phyloP scores from a whole-genome alignment of 805 yeast species.

The Suhomyces sp. region DNA sequence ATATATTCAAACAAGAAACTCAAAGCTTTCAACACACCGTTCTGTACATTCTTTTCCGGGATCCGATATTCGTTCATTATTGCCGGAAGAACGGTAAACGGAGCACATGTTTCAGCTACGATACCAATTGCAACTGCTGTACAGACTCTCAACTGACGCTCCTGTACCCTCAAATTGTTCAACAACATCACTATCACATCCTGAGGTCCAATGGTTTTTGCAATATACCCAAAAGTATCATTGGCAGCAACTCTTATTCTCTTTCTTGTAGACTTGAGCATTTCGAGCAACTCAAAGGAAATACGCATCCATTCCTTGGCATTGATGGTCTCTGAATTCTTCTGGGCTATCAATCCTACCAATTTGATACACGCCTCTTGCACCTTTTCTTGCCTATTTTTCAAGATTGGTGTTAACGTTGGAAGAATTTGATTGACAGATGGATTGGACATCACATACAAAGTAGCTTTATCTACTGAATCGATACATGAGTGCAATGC shows the following conservation, averaged over 20 bases:
- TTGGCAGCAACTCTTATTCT: slow-evolving; percentile 82
- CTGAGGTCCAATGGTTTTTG: slow-evolving; percentile 92
- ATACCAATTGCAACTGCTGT: slow-evolving; percentile 98
- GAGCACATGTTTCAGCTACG: slow-evolving; percentile 90
- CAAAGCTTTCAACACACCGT: slow-evolving; percentile 89
- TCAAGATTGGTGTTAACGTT: slow-evolving; percentile 84
- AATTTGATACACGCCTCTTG: slow-evolving; percentile 78
- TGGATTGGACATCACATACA: slow-evolving; percentile 59
- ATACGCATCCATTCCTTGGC: slow-evolving; percentile 98
- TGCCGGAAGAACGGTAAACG: slow-evolving; percentile 92
- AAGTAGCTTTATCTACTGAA: slow-evolving; percentile 54
- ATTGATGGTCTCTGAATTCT: slow-evolving; percentile 76
- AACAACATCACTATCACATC: slow-evolving; percentile 84
- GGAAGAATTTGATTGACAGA: slow-evolving; percentile 82
- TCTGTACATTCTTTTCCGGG: slow-evolving; percentile 90
- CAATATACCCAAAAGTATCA: slow-evolving; percentile 85
- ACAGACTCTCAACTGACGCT: slow-evolving; percentile 93
- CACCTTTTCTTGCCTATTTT: slow-evolving; percentile 87
- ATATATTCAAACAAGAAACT: slow-evolving; percentile 91
- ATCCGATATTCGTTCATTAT: slow-evolving; percentile 92
- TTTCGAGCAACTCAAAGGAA: slow-evolving; percentile 84
- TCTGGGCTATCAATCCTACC: slow-evolving; percentile 78
- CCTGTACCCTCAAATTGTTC: slow-evolving; percentile 86
- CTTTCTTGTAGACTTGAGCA: slow-evolving; percentile 78
- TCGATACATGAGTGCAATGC: slow-evolving; percentile 67